Percentiles rank a stretch among this genome's conserved stretches.
These are phyloP conservation scores for Malus hybrid DNA, from an alignment of 331 rosid genomes.

Conservation along the genomic window DNA sequence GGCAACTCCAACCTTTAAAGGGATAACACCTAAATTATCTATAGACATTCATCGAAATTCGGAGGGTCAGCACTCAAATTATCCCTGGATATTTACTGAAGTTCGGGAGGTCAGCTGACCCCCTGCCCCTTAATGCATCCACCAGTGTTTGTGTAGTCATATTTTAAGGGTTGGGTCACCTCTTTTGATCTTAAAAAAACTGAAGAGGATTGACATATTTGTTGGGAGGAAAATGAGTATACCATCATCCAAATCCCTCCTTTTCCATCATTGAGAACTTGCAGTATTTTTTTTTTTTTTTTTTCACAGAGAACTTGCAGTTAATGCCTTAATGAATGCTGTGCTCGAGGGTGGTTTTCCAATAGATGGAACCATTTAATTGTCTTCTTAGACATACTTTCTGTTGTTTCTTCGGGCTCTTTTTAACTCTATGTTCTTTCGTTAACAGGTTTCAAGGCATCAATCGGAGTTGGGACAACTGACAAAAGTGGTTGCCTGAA, in stretches of 20 bases:
- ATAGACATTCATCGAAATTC: too few relatives aligned
- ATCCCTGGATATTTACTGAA: too few relatives aligned
- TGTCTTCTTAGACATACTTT: background rate
- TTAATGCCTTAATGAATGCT: background rate
- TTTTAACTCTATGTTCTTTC: background rate
- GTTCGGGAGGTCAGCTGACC: too few relatives aligned
- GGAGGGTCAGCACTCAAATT: too few relatives aligned
- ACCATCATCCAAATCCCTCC: background rate
- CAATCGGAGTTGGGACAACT: constrained; percentile 34
- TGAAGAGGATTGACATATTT: background rate
- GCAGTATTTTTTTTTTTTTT: too few relatives aligned
- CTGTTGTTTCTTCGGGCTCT: background rate
- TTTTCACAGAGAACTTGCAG: too few relatives aligned
- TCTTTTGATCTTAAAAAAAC: background rate
- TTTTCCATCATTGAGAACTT: background rate
- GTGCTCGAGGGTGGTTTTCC: background rate
- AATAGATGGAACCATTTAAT: background rate
- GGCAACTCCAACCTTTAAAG: too few relatives aligned
- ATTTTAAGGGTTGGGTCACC: background rate
- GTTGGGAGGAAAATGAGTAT: background rate
- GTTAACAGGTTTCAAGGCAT: constrained; percentile 56
- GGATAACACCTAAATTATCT: too few relatives aligned
- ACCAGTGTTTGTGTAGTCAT: background rate
- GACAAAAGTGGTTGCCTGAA: constrained; percentile 30
- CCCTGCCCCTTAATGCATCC: too few relatives aligned